Evolutionary conservation across 805 yeast species (phyloP), one percentile per base, ranked within the genome.

Genomic region (Candida ulmi): DNA sequence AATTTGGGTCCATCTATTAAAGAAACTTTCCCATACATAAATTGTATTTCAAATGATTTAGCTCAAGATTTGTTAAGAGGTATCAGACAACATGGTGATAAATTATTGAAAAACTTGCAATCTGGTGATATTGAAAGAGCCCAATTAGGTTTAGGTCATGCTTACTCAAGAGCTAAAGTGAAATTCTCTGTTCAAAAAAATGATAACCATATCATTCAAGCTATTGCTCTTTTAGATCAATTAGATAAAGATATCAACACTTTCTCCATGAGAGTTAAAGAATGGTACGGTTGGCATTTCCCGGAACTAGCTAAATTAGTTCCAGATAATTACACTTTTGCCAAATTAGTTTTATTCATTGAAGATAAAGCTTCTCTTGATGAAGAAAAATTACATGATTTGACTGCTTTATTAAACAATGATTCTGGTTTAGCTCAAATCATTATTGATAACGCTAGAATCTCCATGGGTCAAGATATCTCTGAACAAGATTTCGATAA

Each of bases 201-300:
- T 66, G 99, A 93, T 69, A 93, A 93, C 76, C 99, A 93, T 68
- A 93, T 93, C 62, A 93, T 93, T 63, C 99, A 93, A 74, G 96
- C 99, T 38, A 93, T 93, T 67, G 96, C 98, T 16, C 72, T 91
- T 49, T 76, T 91, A 59, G 99, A 91, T 61, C 97, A 91, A 61
- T 76, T 91, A 54, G 99, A 91, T 71, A 91, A 91, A 71, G 99
- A 91, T 66, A 78, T 91, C 58, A 91, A 91, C 71, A 93, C 97
- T 41, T 91, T 90, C 61, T 95, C 98, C 53, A 91, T 91, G 99
- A 81, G 99, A 72, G 81, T 90, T 66, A 93, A 91, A 72, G 99
- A 91, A 72, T 91, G 99, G 99, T 91, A 91, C 69, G 98, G 99
- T 51, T 91, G 99, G 99, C 99, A 91, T 68, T 91, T 91, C 71